Evolutionary conservation across 495 filamentous ascomycete genomes (phyloP), one percentile per base, ranked within the genome.

Genomic region (Penicillium soppii): DNA sequence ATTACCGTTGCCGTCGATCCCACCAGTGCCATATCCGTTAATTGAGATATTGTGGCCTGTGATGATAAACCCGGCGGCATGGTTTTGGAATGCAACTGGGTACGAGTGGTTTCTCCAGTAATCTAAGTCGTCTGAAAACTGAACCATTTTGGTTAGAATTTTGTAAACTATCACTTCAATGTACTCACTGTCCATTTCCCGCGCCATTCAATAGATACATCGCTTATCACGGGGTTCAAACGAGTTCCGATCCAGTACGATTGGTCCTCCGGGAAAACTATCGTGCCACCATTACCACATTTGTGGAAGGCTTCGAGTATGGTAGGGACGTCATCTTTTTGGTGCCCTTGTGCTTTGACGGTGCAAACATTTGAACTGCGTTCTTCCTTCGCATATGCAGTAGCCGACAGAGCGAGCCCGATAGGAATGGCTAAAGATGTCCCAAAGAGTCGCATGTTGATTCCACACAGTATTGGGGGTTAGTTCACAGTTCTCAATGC

Each of bases 91-190:
- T 7, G 68, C 57, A 17, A 83, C 68, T 15, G 68, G 75, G 53
- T 81, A 83, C 0, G 63, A 74, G 52, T 82, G 74, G 43, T 75
- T 71, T 45, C 77, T 69, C 80, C 80, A 83, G 63, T 83, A 82
- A 36, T 59, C 56, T 15, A 82, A 56, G 58, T 82, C 69, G 43
- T 76, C 70, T 3, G 75, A 78, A 53, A 81, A 71, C 73, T 78
- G 39, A 40, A 19, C 1, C 13, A 4, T 3, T 21, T 50, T 15
- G 45, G 43, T 21, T 15, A 5, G 43, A 10, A 30, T 15, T 35
- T n/a, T 20, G 1, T 17, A 6, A 44, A 29, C 12, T 7, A 21
- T 35, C n/a, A n/a, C n/a, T 19, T 43, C 21, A 35, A 23, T 17
- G 36, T 10, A 56, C 68, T 27, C 57, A 71, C 73, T 45, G 72